Evolutionary conservation across 2,329 filamentous ascomycete species (phyloP), one percentile per base, ranked within the genome.

Genomic region (Cladorrhinum sp.): DNA sequence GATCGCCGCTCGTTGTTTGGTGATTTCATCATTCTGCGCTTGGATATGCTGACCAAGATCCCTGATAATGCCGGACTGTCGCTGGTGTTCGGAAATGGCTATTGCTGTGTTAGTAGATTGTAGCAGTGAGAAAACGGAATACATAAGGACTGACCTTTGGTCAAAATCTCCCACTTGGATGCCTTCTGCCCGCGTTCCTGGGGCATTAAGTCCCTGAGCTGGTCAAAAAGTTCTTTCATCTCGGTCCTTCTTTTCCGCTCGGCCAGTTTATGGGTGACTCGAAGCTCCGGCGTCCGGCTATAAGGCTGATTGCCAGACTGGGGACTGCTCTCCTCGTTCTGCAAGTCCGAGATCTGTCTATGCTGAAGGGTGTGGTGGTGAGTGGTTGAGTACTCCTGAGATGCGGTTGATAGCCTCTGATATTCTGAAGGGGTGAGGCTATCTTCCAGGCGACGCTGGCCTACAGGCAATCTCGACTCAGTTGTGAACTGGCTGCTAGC

Each of bases 121-220:
- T 5, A 53, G 9, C 6, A 18, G 16, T 5, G 22, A 57, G 50
- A 53, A 36, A 61, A 23, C 45, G n/a, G 29, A 7, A 9, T 4
- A 57, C 25, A 4, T n/a, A 48, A 49, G 27, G 3, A 72, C 81
- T 64, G 77, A 93, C 91, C 89, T 79, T 93, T 93, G 2, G 89
- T 92, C 16, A 96, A 72, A 53, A 93, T 92, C 68, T 96, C 91
- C 91, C 91, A 96, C 68, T 96, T 96, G 66, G 90, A 93, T 0
- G 91, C 91, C 72, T 95, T 96, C 23, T 88, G 89, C 1, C 91
- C 91, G 16, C 91, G 85, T 68, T 91, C 90, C 67, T 92, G 89
- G 1, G 90, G 90, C 76, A 93, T 87, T 38, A 92, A 79, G 66
- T 90, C 87, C 66, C 91, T 85, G 8, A 95, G 77, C 67, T 91